Evolutionary conservation across 129 eudicot species (phyloP).

Genomic region (Flaveria brownii): DNA sequence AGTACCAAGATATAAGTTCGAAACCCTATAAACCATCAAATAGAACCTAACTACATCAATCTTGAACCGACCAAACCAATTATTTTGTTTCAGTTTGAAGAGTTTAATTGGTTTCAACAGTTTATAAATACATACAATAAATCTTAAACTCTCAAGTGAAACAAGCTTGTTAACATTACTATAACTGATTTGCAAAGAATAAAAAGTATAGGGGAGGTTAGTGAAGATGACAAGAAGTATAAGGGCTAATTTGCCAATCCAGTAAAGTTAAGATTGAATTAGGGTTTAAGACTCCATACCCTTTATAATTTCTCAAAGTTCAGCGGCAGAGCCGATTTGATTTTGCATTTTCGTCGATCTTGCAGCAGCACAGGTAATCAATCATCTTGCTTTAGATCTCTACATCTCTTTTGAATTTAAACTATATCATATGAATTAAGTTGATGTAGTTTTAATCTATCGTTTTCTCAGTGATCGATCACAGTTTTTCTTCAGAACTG

Average conservation of each 20-base stretch:
- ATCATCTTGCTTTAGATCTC: no score
- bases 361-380: conserved; percentile 29
- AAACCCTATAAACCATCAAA: no score
- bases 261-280: not conserved
- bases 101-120: no score
- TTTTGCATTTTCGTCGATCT: conserved; percentile 23
- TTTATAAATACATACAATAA: no score
- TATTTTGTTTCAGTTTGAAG: no score
- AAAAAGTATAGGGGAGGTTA: not conserved
- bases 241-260: conserved; percentile 23
- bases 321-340: conserved; percentile 17
- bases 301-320: conserved; percentile 36
- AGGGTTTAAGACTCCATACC: conserved; percentile 29
- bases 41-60: no score
- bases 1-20: no score
- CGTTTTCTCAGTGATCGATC: not conserved
- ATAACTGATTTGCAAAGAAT: not conserved
- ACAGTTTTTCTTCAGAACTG: not conserved
- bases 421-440: not conserved
- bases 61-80: no score
- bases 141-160: no score
- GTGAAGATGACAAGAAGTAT: not conserved
- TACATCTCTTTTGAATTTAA: not conserved
- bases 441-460: not conserved
- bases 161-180: not conserved